Conservation (phyloP, 208 protist species). For the Balamuthia mandrillaris region DNA sequence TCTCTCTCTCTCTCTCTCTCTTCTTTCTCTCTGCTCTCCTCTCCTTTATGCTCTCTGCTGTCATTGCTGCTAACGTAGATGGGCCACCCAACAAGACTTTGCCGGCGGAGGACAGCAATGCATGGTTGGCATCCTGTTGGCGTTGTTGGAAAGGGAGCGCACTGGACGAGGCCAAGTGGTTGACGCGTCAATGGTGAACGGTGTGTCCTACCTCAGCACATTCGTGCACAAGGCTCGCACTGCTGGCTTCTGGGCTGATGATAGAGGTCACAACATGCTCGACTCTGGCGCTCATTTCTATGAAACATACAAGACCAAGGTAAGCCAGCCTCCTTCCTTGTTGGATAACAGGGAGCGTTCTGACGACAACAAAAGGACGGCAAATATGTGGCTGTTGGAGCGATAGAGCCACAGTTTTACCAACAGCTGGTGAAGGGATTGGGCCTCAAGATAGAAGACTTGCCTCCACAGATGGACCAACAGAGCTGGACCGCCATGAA, state of each 20-base stretch:
- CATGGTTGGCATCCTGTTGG: slow-evolving; percentile 65
- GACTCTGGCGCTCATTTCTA: slow-evolving; percentile 67
- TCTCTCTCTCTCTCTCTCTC: background rate
- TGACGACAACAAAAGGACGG: background rate
- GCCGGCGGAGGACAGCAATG: slow-evolving; percentile 60
- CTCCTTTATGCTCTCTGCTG: background rate
- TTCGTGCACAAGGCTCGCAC: slow-evolving; percentile 42
- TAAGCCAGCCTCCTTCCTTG: background rate
- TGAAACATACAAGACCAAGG: slow-evolving; percentile 58
- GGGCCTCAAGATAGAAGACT: background rate
- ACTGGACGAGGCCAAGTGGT: slow-evolving; percentile 61
- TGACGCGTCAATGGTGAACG: slow-evolving; percentile 64
- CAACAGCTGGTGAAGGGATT: background rate
- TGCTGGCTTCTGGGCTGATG: slow-evolving; percentile 22
- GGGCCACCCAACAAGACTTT: slow-evolving; percentile 64
- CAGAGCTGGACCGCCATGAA: slow-evolving; percentile 29
- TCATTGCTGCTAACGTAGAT: slow-evolving; percentile 1
- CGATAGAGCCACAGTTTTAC: slow-evolving; percentile 61
- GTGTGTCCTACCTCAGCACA: slow-evolving; percentile 46
- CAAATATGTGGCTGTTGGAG: slow-evolving; percentile 48
- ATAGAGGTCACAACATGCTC: slow-evolving; percentile 51
- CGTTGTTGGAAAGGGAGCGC: slow-evolving; percentile 48
- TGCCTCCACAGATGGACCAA: slow-evolving; percentile 47
- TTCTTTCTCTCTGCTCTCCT: background rate
- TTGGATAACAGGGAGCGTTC: background rate